phyloP scores from a whole-genome alignment of 2,329 filamentous ascomycete species.

The Paracoccidioides brasiliensis region DNA sequence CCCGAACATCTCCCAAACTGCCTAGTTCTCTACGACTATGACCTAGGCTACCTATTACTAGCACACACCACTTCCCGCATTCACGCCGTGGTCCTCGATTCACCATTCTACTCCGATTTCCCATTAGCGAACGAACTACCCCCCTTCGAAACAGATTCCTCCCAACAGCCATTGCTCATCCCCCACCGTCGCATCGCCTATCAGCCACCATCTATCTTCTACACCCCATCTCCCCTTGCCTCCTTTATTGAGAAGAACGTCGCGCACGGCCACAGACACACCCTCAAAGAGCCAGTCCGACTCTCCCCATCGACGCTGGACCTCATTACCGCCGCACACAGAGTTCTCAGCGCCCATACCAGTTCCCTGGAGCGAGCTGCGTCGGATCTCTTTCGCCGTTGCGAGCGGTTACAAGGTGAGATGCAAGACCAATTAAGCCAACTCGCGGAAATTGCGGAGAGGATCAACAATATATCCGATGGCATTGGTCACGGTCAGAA shows the following conservation, averaged over 20 bases:
- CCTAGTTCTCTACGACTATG: constrained; percentile 43
- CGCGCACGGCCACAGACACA: constrained; percentile 29
- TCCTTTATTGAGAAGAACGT: constrained; percentile 32
- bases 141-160: constrained; percentile 16
- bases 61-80: constrained; percentile 36
- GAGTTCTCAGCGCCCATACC: constrained; percentile 35
- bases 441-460: constrained; percentile 33
- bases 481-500: constrained; percentile 20
- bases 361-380: constrained; percentile 34
- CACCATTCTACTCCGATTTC: constrained; percentile 25
- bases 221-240: constrained; percentile 25
- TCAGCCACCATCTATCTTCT: constrained; percentile 29
- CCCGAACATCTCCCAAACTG: constrained; percentile 32
- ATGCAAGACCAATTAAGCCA: constrained; percentile 35
- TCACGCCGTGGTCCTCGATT: constrained; percentile 40
- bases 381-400: constrained; percentile 40
- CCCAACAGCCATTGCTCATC: constrained; percentile 14
- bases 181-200: constrained; percentile 31
- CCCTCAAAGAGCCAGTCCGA: constrained; percentile 34
- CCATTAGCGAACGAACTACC: constrained; percentile 17
- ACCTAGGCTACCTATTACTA: constrained; percentile 46
- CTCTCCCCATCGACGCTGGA: constrained; percentile 37
- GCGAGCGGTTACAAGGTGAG: constrained; percentile 35
- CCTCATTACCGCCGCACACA: constrained; percentile 35
- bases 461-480: constrained; percentile 31